A percentile compares a stretch with the other conserved stretches of the same genome.
phyloP scores from a whole-genome alignment of 805 yeast genomes.

The Wickerhamomyces bovis region DNA sequence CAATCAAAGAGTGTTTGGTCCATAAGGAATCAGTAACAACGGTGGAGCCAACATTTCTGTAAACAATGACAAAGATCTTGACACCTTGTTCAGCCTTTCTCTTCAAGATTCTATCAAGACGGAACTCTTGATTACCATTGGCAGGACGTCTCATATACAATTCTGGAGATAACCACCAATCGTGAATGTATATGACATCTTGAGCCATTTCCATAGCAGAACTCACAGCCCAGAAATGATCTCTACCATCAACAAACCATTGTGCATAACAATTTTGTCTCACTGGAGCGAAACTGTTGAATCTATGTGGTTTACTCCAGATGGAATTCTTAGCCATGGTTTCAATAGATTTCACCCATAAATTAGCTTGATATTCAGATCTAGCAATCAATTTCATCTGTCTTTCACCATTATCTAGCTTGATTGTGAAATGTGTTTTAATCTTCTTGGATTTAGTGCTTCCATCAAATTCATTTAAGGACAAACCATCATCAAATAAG shows the following conservation, averaged over 20 bases:
- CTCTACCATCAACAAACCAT: slow-evolving; percentile 96
- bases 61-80: slow-evolving; percentile 84
- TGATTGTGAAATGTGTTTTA: slow-evolving; percentile 49
- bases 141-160: slow-evolving; percentile 90
- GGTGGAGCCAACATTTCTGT: slow-evolving; percentile 89
- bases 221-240: slow-evolving; percentile 93
- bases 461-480: slow-evolving; percentile 23
- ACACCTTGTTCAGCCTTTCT: slow-evolving; percentile 93
- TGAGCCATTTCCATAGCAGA: slow-evolving; percentile 89
- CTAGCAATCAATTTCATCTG: slow-evolving; percentile 66
- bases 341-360: slow-evolving; percentile 72
- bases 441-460: slow-evolving; percentile 30
- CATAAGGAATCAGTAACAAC: slow-evolving; percentile 92
- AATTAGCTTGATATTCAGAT: slow-evolving; percentile 54
- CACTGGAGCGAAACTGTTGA: slow-evolving; percentile 89
- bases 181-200: slow-evolving; percentile 91
- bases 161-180: slow-evolving; percentile 98
- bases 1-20: slow-evolving; percentile 89
- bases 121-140: slow-evolving; percentile 89
- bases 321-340: slow-evolving; percentile 60
- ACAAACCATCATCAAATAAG: slow-evolving; percentile 25
- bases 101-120: slow-evolving; percentile 82
- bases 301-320: slow-evolving; percentile 74
- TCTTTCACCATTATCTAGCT: slow-evolving; percentile 70
- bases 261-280: slow-evolving; percentile 83